Percentiles rank a stretch among this genome's conserved stretches.
Evolutionary conservation across 2,329 filamentous ascomycete species (phyloP).

Genomic region (Cercospora sp.): DNA sequence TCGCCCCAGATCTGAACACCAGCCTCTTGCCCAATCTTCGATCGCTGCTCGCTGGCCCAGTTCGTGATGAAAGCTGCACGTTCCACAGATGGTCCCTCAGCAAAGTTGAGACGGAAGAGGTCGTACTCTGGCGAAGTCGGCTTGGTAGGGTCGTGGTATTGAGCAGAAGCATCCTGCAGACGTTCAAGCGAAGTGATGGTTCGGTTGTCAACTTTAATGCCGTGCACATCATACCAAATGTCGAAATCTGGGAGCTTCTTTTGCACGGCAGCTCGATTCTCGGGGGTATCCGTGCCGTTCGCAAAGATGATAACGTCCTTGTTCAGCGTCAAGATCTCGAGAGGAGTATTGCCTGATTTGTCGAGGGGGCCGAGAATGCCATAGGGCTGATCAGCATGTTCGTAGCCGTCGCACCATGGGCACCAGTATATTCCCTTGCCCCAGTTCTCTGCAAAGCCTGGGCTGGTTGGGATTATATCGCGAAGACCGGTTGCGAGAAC

Average conservation of each 20-base stretch:
- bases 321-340: conserved; percentile 17
- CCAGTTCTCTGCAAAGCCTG: conserved; percentile 30
- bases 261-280: conserved; percentile 9
- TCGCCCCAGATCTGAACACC: conserved; percentile 8
- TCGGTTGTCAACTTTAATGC: conserved; percentile 19
- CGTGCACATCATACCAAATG: conserved; percentile 15
- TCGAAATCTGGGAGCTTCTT: conserved; percentile 14
- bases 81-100: conserved; percentile 8
- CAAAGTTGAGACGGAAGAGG: conserved; percentile 19
- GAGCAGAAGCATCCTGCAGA: conserved; percentile 10
- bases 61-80: conserved; percentile 18
- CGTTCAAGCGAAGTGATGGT: conserved; percentile 18
- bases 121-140: conserved; percentile 14
- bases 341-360: conserved; percentile 10
- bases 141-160: conserved; percentile 10
- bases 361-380: conserved; percentile 18
- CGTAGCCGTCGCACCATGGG: conserved; percentile 30
- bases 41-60: conserved; percentile 13
- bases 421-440: conserved; percentile 30
- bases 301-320: conserved; percentile 19
- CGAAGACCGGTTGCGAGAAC: conserved; percentile 28
- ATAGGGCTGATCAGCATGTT: conserved; percentile 18
- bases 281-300: conserved; percentile 19
- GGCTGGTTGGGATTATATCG: conserved; percentile 26
- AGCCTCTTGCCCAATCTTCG: conserved; percentile 9